Conservation (phyloP, 768 basidiomycete species). For the Trametes maxima region DNA sequence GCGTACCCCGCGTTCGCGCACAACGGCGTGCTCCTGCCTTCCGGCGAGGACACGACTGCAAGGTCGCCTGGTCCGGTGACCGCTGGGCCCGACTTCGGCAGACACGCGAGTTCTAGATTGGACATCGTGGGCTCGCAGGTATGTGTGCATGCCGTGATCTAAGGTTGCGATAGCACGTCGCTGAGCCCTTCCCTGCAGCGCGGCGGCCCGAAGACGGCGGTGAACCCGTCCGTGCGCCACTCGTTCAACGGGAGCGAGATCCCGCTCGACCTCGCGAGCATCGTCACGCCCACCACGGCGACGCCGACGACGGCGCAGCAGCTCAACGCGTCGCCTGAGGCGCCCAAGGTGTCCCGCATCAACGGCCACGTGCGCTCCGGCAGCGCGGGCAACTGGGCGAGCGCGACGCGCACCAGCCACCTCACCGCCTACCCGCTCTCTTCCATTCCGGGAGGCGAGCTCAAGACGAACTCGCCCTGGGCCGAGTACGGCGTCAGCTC, state of each 20-base stretch:
- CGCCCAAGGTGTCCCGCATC: constrained; percentile 44
- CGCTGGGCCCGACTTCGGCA: constrained; percentile 82
- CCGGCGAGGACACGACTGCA: constrained; percentile 58
- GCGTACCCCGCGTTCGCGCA: constrained; percentile 68
- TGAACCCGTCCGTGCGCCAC: constrained; percentile 60
- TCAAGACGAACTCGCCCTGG: constrained; percentile 62
- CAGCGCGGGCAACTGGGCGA: constrained; percentile 81
- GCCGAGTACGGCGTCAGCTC: constrained; percentile 29
- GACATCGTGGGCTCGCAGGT: constrained; percentile 78
- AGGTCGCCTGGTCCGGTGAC: constrained; percentile 82
- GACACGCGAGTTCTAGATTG: constrained; percentile 68
- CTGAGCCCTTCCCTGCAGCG: constrained; percentile 38
- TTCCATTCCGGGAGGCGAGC: constrained; percentile 59
- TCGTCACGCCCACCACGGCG: constrained; percentile 47
- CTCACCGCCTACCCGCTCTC: constrained; percentile 50
- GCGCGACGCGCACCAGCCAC: constrained; percentile 53
- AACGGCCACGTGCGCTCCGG: constrained; percentile 77
- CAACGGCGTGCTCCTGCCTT: constrained; percentile 58
- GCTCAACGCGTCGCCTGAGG: constrained; percentile 41
- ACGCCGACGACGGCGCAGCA: constrained; percentile 44
- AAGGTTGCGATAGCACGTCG: constrained; percentile 2
- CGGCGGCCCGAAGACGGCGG: constrained; percentile 44
- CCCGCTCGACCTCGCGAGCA: constrained; percentile 58
- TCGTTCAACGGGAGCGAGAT: constrained; percentile 76
- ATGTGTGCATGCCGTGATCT: constrained; percentile 28